Evolutionary conservation across 225 moss, liverwort and hornwort genomes (phyloP), one percentile per base, ranked within the genome.

Genomic region (Lunularia cruciata): DNA sequence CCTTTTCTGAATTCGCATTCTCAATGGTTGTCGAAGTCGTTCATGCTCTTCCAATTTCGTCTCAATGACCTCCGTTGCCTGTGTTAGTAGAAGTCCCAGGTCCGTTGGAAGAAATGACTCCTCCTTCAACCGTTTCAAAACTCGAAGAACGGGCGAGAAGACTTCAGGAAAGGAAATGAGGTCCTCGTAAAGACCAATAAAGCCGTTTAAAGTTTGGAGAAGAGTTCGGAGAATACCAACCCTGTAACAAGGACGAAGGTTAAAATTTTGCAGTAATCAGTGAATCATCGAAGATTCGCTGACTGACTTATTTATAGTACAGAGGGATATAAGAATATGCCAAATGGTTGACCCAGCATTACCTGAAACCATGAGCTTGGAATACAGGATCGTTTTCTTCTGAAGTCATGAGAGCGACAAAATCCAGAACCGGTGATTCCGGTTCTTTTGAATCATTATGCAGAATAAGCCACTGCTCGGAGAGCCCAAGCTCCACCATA

Each of bases 1-100:
- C 45, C 90, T 91, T 78, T 89, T 93, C 83, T 81, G 83, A 67
- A 87, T 70, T 51, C 91, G 82, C 91, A 98, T 88, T 34, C 86
- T 85, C 79, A 93, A 65, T 39, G 90, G 93, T 65, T 84, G 93
- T 46, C 93, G 82, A 60, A 79, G 52, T 69, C 60, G 61, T 60
- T 88, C 88, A 49, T 79, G 74, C 73, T 91, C 91, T 11, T 73
- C 77, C 73, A 93, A 54, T 73, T 85, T 93, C 61, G 76, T 83
- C 46, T 46, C 71, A 67, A 91, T 80, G 13, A 80, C 68, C 58
- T 78, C 73, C 48, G 77, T 65, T 58, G 93, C 85, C 63, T 93
- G 83, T 38, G 84, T 73, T 68, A 51, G 83, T 73, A 89, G 68
- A 11, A 52, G 13, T 69, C 73, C 71, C 71, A 98, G 73, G 53